Conservation (phyloP, 352 stramenopile species). For the Globisporangium nagaii region DNA sequence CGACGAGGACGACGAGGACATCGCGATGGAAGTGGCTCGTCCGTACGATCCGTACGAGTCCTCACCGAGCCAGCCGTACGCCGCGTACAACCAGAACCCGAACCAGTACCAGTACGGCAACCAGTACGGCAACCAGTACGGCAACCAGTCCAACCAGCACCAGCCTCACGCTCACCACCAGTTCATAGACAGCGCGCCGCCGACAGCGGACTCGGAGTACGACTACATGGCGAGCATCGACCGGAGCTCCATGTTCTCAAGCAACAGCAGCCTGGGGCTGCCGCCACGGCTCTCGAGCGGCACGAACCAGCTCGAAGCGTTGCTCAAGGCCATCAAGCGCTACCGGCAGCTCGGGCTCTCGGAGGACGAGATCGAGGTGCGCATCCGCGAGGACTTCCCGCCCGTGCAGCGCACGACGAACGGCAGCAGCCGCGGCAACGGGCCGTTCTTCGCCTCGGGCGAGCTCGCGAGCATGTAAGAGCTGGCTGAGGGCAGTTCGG, state of each 20-base stretch:
- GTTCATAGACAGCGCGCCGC: neutral
- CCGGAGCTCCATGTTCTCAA: conserved; percentile 45
- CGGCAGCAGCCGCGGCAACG: neutral
- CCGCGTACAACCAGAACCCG: neutral
- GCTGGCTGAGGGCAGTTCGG: too few species aligned
- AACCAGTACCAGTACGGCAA: neutral
- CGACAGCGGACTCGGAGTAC: neutral
- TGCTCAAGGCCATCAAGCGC: conserved; percentile 57
- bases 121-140: neutral
- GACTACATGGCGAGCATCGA: conserved; percentile 12
- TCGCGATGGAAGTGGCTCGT: conserved; percentile 66
- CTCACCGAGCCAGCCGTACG: neutral
- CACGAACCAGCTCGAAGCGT: conserved; percentile 49
- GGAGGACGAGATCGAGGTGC: conserved; percentile 62
- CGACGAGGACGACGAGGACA: conserved; percentile 60
- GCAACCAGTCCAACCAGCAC: neutral
- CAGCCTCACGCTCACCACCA: neutral
- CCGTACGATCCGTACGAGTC: conserved; percentile 24
- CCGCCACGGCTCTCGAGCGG: conserved; percentile 52
- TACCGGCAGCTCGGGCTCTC: conserved; percentile 49
- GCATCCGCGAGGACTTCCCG: conserved; percentile 62
- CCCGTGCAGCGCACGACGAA: conserved; percentile 37
- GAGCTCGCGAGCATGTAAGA: conserved; percentile 13
- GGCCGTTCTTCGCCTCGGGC: neutral
- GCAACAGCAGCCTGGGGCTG: conserved; percentile 45